Evolutionary conservation across 495 filamentous ascomycete species (phyloP).

Genomic region (Penicillium dipodomyicola): DNA sequence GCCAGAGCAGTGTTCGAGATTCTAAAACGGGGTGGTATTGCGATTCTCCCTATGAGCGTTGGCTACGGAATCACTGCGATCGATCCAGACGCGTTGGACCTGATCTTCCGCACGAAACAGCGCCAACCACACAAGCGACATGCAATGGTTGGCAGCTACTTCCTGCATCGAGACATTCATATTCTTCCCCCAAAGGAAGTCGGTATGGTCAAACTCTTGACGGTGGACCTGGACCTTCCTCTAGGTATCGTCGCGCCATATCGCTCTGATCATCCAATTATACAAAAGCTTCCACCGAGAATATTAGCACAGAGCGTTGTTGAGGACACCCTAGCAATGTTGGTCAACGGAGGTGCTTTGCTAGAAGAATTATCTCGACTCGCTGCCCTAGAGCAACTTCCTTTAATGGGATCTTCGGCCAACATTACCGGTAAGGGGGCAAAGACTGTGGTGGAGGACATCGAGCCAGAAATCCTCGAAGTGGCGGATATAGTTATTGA

Average conservation of each 20-base stretch:
- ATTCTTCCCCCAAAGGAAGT: slow-evolving; percentile 9
- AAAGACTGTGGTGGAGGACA: slow-evolving; percentile 29
- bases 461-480: slow-evolving; percentile 27
- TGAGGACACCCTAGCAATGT: slow-evolving; percentile 25
- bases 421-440: slow-evolving; percentile 30
- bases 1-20: slow-evolving; percentile 24
- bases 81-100: slow-evolving; percentile 15
- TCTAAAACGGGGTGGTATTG: slow-evolving; percentile 23
- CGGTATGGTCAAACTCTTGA: slow-evolving; percentile 21
- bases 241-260: slow-evolving; percentile 28
- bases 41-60: slow-evolving; percentile 26
- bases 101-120: slow-evolving; percentile 20
- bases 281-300: slow-evolving; percentile 6
- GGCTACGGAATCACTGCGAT: slow-evolving; percentile 27
- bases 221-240: slow-evolving; percentile 23
- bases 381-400: slow-evolving; percentile 14
- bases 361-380: slow-evolving; percentile 26
- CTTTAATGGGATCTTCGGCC: slow-evolving; percentile 29
- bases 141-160: slow-evolving; percentile 27
- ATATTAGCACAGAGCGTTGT: slow-evolving; percentile 16
- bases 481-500: slow-evolving; percentile 33
- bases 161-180: slow-evolving; percentile 22
- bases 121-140: slow-evolving; percentile 26
- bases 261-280: slow-evolving; percentile 18
- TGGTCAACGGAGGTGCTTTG: slow-evolving; percentile 28